Base-by-base conservation (phyloP, 495 filamentous ascomycete species). In the Thermothielavioides terrestris region DNA sequence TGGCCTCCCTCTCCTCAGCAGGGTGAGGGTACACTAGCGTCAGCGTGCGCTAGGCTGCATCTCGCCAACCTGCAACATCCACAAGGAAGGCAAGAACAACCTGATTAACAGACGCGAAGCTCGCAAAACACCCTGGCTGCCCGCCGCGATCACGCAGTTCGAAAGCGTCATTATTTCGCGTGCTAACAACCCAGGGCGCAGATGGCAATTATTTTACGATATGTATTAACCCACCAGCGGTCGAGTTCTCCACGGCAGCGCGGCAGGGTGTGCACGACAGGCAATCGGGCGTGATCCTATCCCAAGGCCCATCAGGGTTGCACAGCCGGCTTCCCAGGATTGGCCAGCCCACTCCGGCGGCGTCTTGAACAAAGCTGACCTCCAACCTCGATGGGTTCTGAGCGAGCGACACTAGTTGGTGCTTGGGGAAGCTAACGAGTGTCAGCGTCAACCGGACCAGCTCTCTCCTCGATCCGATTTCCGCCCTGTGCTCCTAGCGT, bases 281-380 rank as follows among this genome's bases (percentile, higher is more conserved):
- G 7, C 14, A n/a, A 22, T 35, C 38, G n/a, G 41, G 40, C 12
- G 39, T 42, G 49, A 11, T 10, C 11, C 22, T 43, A 51, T 28
- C 49, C 31, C 40, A 44, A 38, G 31, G 38, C 49, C 34, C 27
- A 17, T 21, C 6, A 22, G 3, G n/a, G 39, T 47, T 41, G 22
- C 44, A 43, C 50, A 18, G 27, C 40, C 17, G 28, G 32, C 23
- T 28, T 46, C 8, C 28, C 28, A 26, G 36, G 50, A 52, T 53
- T 52, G 54, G 49, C 21, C 42, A 35, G 28, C 25, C 42, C 34
- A n/a, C 18, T 45, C 39, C 14, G 42, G 42, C 34, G 48, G 48
- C 41, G 36, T 43, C 32, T 18, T 50, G 14, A 18, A 22, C 20
- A 27, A 30, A 51, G 53, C 48, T 51, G 47, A 50, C 46, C 20